phyloP scores from a whole-genome alignment of 2,329 filamentous ascomycete species.

The Aspergillus terreus region DNA sequence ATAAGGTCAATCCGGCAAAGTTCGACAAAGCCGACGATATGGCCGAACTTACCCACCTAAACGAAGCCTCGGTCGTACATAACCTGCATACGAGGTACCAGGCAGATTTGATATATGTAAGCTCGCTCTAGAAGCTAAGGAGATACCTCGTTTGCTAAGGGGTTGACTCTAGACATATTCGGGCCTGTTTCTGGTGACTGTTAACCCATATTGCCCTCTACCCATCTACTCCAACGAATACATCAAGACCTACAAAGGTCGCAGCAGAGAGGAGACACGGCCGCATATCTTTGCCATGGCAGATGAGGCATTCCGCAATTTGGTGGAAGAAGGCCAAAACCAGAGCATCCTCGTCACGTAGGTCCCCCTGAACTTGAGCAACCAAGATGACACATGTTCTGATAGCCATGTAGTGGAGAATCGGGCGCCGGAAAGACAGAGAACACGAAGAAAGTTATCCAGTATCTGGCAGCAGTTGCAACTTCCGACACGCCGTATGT shows the following conservation, averaged over 20 bases:
- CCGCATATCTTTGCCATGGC: slow-evolving; percentile 98
- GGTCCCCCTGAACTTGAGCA: slow-evolving; percentile 21
- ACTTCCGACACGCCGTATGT: slow-evolving; percentile 68
- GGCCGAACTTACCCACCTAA: slow-evolving; percentile 96
- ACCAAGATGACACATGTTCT: not conserved
- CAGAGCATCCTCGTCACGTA: slow-evolving; percentile 94
- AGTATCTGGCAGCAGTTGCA: slow-evolving; percentile 93
- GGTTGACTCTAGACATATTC: slow-evolving; percentile 71
- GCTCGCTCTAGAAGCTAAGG: slow-evolving; percentile 13
- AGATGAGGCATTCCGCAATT: slow-evolving; percentile 90
- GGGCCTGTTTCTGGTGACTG: slow-evolving; percentile 90
- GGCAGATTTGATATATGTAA: slow-evolving; percentile 81
- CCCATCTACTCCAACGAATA: slow-evolving; percentile 97
- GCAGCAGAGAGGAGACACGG: slow-evolving; percentile 86
- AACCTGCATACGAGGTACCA: slow-evolving; percentile 95
- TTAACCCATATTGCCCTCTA: slow-evolving; percentile 92
- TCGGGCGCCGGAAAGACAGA: slow-evolving; percentile 98
- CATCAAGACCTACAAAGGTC: slow-evolving; percentile 95
- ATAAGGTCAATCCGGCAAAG: slow-evolving; percentile 98
- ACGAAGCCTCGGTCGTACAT: slow-evolving; percentile 96
- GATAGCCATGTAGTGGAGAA: slow-evolving; percentile 59
- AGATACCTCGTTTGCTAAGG: not conserved
- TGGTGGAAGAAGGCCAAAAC: slow-evolving; percentile 92
- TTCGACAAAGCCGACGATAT: slow-evolving; percentile 99
- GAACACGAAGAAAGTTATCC: slow-evolving; percentile 99